A percentile compares a stretch with the other conserved stretches of the same genome.
These are phyloP conservation scores for Mitragyna speciosa DNA, from an alignment of 257 asterid species.

Conservation along the genomic window DNA sequence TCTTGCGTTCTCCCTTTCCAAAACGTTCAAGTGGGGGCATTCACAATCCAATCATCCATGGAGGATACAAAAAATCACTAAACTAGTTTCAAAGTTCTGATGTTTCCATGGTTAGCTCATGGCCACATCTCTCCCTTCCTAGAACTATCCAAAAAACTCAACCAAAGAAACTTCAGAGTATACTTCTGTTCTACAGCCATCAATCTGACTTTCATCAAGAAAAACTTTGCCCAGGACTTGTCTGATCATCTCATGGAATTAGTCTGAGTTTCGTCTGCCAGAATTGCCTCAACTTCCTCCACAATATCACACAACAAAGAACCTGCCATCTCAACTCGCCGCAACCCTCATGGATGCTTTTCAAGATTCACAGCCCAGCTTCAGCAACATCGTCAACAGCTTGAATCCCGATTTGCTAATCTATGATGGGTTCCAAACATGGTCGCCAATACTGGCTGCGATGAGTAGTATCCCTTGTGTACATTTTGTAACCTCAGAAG, in stretches of 20 bases:
- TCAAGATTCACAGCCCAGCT: not conserved
- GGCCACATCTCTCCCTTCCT: slow-evolving; percentile 25
- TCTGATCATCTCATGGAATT: not conserved
- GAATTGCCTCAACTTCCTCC: slow-evolving; percentile 20
- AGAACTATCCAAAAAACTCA: not conserved
- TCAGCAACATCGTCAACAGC: not conserved
- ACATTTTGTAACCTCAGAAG: not conserved
- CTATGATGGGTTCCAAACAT: slow-evolving; percentile 13
- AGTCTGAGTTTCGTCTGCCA: not conserved
- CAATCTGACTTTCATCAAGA: slow-evolving; percentile 8
- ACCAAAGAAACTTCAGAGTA: slow-evolving; percentile 1
- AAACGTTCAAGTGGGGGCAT: too few relatives aligned
- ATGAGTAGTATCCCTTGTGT: slow-evolving; percentile 4
- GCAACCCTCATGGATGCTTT: not conserved
- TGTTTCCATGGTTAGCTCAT: slow-evolving; percentile 7
- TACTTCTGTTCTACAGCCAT: slow-evolving; percentile 19
- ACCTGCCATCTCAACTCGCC: slow-evolving; percentile 17
- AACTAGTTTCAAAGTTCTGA: not conserved
- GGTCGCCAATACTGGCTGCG: slow-evolving; percentile 21
- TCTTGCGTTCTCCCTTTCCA: too few relatives aligned
- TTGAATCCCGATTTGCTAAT: slow-evolving; percentile 22
- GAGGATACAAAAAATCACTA: not conserved
- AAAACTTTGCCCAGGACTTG: not conserved
- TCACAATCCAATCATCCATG: not conserved
- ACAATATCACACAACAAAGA: slow-evolving; percentile 22